Conservation (phyloP, 257 asterid genomes). For the Solanum peruvianum region DNA sequence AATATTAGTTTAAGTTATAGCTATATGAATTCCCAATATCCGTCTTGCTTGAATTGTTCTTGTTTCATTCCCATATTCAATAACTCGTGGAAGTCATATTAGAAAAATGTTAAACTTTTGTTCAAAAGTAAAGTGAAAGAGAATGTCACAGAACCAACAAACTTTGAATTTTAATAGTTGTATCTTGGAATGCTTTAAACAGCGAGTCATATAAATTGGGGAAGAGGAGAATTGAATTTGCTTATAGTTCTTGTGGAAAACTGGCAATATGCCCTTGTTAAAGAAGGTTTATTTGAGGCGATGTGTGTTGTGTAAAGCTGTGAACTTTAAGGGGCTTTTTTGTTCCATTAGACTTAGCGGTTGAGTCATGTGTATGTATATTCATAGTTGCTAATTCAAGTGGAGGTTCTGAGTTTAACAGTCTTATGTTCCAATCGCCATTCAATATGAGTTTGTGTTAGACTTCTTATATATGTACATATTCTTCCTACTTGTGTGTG, state of each 20-base stretch:
- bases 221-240: neutral
- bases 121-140: neutral
- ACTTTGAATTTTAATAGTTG: neutral
- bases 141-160: neutral
- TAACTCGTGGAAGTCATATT: neutral
- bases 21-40: neutral
- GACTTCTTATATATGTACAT: neutral
- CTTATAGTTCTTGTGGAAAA: neutral
- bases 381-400: neutral
- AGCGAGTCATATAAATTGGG: neutral
- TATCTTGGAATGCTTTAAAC: neutral
- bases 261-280: neutral
- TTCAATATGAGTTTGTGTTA: neutral
- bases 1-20: neutral
- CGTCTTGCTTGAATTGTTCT: neutral
- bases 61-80: neutral
- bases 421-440: neutral
- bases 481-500: neutral
- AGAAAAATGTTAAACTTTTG: neutral
- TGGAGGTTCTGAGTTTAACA: neutral
- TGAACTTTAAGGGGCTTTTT: neutral
- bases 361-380: neutral
- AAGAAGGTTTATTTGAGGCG: neutral
- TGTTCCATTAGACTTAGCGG: neutral
- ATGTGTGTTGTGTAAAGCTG: neutral